A percentile compares a stretch with the other conserved stretches of the same genome.
These are phyloP conservation scores for Benincasa hispida DNA, from an alignment of 306 rosid genomes.

Conservation along the genomic window DNA sequence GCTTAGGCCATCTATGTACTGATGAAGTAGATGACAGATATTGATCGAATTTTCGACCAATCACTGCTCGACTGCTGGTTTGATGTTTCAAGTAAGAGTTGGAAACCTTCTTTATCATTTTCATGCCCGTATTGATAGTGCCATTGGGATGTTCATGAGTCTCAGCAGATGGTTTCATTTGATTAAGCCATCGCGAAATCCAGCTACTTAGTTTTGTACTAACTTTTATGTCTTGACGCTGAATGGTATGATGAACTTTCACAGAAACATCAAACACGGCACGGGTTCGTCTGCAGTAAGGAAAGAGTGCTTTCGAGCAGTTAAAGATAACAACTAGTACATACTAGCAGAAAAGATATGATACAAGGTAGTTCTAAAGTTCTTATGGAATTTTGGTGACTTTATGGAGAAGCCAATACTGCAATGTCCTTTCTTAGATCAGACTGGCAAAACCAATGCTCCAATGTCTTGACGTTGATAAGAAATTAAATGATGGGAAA, in stretches of 20 bases:
- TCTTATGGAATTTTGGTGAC: neutral
- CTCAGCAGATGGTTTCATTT: slow-evolving; percentile 70
- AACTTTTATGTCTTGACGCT: slow-evolving; percentile 65
- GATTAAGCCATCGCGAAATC: slow-evolving; percentile 52
- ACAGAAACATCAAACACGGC: slow-evolving; percentile 49
- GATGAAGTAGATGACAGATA: slow-evolving; percentile 31
- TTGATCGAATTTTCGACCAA: slow-evolving; percentile 37
- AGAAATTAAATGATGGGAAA: too few species aligned
- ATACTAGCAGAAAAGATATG: neutral
- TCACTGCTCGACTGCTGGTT: slow-evolving; percentile 20
- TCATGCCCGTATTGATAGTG: slow-evolving; percentile 16
- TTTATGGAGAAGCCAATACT: neutral
- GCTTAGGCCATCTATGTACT: slow-evolving; percentile 24
- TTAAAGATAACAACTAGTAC: neutral
- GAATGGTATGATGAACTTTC: slow-evolving; percentile 52
- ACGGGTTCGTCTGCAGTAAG: slow-evolving; percentile 54
- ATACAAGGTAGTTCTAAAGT: neutral
- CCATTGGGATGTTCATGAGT: slow-evolving; percentile 32
- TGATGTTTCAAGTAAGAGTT: slow-evolving; percentile 28
- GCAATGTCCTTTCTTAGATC: neutral
- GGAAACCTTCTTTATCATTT: slow-evolving; percentile 20
- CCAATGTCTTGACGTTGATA: neutral
- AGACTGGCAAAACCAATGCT: neutral
- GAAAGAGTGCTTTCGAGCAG: neutral
- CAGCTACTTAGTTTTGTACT: slow-evolving; percentile 64